Percentiles rank a stretch among this genome's conserved stretches.
Evolutionary conservation across 179 eudicot genomes (phyloP).

Genomic region (Silene noctiflora): DNA sequence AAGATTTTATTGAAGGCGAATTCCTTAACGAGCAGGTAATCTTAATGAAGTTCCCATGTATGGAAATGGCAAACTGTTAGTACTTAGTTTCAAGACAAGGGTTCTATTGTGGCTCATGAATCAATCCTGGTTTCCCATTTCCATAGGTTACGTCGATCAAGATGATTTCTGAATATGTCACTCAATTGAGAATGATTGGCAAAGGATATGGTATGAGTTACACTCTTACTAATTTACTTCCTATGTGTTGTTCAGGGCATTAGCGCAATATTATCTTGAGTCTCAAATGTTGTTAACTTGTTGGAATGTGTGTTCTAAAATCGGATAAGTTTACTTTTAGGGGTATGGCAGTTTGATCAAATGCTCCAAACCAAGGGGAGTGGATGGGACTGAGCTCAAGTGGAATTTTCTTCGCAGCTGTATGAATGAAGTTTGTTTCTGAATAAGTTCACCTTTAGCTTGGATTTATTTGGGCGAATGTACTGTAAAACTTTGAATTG

Average conservation of each 20-base stretch:
- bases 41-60: not conserved
- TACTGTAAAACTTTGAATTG: no score
- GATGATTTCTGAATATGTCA: constrained; percentile 83
- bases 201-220: constrained; percentile 71
- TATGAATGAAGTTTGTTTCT: constrained; percentile 6
- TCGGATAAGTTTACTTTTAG: constrained; percentile 24
- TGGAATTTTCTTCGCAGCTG: not conserved
- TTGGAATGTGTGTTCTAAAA: not conserved
- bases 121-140: not conserved
- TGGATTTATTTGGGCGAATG: not conserved
- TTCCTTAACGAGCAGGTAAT: constrained; percentile 74
- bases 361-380: constrained; percentile 43
- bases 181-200: constrained; percentile 80
- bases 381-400: not conserved
- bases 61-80: not conserved
- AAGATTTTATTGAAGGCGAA: constrained; percentile 62
- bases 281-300: not conserved
- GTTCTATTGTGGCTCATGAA: not conserved
- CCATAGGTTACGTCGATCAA: constrained; percentile 74
- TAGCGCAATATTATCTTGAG: not conserved
- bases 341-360: constrained; percentile 78
- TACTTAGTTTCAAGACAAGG: no score
- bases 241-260: not conserved
- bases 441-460: constrained; percentile 7
- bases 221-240: not conserved